These are phyloP conservation scores for Gyrodon lividus DNA, from an alignment of 768 basidiomycete genomes.

Conservation along the genomic window DNA sequence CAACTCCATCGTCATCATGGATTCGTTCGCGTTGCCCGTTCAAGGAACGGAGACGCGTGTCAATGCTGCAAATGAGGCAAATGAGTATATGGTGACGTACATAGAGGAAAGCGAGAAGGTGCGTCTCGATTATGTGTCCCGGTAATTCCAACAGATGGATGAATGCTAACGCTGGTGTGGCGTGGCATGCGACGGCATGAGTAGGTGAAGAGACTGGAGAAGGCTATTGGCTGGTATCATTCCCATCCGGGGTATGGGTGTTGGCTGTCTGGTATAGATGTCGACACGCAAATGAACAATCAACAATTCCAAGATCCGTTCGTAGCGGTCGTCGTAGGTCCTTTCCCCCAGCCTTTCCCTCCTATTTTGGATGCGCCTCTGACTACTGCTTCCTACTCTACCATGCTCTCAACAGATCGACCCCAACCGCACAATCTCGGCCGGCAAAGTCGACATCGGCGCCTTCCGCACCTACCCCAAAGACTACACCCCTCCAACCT, in stretches of 20 bases:
- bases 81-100: constrained; percentile 98
- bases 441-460: constrained; percentile 98
- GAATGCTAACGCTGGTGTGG: not conserved
- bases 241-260: constrained; percentile 99
- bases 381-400: not conserved
- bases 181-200: not conserved
- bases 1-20: constrained; percentile 81
- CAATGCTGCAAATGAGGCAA: constrained; percentile 92
- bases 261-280: constrained; percentile 99
- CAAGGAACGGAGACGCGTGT: constrained; percentile 98
- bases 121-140: constrained; percentile 11
- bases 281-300: constrained; percentile 93
- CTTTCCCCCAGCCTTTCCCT: not conserved
- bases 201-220: constrained; percentile 81
- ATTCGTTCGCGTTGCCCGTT: constrained; percentile 95
- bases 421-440: constrained; percentile 96
- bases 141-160: not conserved
- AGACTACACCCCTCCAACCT: constrained; percentile 82
- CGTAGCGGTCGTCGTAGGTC: constrained; percentile 88
- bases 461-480: constrained; percentile 98
- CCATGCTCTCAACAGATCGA: constrained; percentile 63
- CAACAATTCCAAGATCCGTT: constrained; percentile 96
- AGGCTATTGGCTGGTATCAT: constrained; percentile 97
- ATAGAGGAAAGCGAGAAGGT: constrained; percentile 80
- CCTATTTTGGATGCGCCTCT: not conserved